Evolutionary conservation across 1,284 basidiomycete genomes (phyloP), one percentile per base, ranked within the genome.

Genomic region (Megacollybia platyphylla): DNA sequence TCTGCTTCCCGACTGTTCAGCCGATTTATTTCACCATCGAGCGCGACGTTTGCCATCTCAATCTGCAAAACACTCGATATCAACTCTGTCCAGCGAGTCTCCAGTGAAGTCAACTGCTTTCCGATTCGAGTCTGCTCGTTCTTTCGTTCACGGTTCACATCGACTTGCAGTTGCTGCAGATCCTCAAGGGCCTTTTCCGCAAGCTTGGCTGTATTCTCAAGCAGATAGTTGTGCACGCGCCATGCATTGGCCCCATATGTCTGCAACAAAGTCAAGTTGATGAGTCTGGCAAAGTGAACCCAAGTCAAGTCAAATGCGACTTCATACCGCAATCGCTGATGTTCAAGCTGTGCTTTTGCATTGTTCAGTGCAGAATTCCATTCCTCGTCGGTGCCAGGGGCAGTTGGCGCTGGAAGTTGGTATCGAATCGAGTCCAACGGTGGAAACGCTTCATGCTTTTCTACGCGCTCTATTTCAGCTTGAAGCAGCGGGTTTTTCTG

Each of bases 241-340:
- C 89, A 96, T 7, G 85, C 81, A 64, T 97, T 96, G 8, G 84
- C 66, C 1, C 90, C 96, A 57, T 94, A 93, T 36, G 79, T 79
- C 57, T 89, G 81, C 34, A 97, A 63, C 15, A 98, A 65, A 6
- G 82, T 76, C 34, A 93, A 65, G 65, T 97, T 97, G 34, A 82
- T 81, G 51, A 87, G 78, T 50, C 88, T 91, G 48, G 28, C 10
- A 45, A 42, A 13, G 28, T 28, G 39, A n/a, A 51, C 36, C 36
- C 32, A 48, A n/a, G 11, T 34, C 39, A 15, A 28, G 30, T 17
- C 24, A 47, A 8, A 13, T 37, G 32, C 13, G 38, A 27, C 11
- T 20, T 62, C 71, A 45, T 47, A 90, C 84, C 93, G 72, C 51
- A 89, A 68, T 29, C 77, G 74, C 62, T 96, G 93, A 58, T 97